phyloP scores from a whole-genome alignment of 306 rosid genomes.

The Lathyrus sativus region DNA sequence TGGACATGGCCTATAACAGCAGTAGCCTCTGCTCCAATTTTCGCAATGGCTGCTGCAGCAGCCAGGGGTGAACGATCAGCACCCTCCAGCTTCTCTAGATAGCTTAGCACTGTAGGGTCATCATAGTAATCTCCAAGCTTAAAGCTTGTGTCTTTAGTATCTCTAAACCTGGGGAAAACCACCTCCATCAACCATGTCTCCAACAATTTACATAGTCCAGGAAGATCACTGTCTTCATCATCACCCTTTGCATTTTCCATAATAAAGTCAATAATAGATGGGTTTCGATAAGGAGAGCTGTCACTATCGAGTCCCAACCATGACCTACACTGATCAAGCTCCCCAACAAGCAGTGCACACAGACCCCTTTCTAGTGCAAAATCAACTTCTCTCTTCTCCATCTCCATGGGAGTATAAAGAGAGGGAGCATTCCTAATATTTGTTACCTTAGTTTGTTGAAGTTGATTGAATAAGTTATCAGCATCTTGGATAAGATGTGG shows the following conservation, averaged over 20 bases:
- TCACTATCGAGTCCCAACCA: conserved; percentile 89
- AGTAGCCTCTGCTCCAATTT: conserved; percentile 92
- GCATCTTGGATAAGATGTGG: conserved; percentile 93
- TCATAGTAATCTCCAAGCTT: conserved; percentile 94
- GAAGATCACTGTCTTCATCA: conserved; percentile 83
- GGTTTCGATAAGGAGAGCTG: conserved; percentile 76
- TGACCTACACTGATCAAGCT: conserved; percentile 75
- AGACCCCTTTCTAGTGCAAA: conserved; percentile 94
- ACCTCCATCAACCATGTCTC: conserved; percentile 96
- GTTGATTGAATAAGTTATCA: conserved; percentile 87
- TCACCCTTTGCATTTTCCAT: conserved; percentile 75
- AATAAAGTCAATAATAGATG: conserved; percentile 74
- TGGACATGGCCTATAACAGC: conserved; percentile 89
- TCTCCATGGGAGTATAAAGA: conserved; percentile 54
- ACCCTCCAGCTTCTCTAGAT: conserved; percentile 80
- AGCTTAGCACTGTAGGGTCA: conserved; percentile 82
- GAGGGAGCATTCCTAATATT: conserved; percentile 51
- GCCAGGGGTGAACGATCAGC: conserved; percentile 88
- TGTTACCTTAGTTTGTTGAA: conserved; percentile 78
- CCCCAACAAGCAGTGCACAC: conserved; percentile 94
- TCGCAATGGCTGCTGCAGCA: conserved; percentile 95
- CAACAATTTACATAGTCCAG: conserved; percentile 88
- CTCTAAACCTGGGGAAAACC: conserved; percentile 91
- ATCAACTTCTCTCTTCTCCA: conserved; percentile 73
- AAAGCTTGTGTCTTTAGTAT: conserved; percentile 65